Percentiles rank a stretch among this genome's conserved stretches.
Evolutionary conservation across 2,329 filamentous ascomycete species (phyloP).

Genomic region (Colletotrichum incanum): DNA sequence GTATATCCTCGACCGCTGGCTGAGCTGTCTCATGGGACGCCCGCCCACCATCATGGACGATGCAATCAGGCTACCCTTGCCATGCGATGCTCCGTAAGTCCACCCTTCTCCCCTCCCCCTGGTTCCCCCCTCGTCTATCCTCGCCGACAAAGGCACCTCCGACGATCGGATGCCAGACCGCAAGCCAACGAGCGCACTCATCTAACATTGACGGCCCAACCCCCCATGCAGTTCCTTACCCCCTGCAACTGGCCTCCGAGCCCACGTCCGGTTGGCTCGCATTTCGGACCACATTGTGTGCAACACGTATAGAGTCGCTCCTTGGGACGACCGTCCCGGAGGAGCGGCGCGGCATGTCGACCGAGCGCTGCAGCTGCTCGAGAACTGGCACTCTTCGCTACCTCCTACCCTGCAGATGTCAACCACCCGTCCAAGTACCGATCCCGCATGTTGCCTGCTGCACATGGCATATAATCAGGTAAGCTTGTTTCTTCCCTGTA

Average conservation of each 20-base stretch:
- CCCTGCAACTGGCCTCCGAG: conserved; percentile 59
- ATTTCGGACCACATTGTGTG: conserved; percentile 66
- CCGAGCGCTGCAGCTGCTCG: conserved; percentile 59
- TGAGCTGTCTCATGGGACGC: conserved; percentile 66
- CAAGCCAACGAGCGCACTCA: neutral
- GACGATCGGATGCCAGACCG: conserved; percentile 22
- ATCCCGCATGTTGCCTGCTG: conserved; percentile 61
- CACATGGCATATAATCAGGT: conserved; percentile 64
- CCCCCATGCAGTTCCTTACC: conserved; percentile 57
- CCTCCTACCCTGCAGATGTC: conserved; percentile 57
- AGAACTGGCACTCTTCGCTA: conserved; percentile 58
- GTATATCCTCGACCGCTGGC: conserved; percentile 65
- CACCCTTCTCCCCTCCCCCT: neutral
- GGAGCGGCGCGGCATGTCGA: conserved; percentile 54
- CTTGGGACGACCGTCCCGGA: conserved; percentile 47
- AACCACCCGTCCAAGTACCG: conserved; percentile 53
- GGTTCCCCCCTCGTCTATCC: neutral
- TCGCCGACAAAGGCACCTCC: conserved; percentile 11
- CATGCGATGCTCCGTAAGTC: conserved; percentile 59
- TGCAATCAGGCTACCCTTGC: conserved; percentile 61
- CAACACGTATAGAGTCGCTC: conserved; percentile 61
- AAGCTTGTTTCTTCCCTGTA: conserved; percentile 26
- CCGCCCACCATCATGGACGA: conserved; percentile 64
- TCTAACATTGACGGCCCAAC: conserved; percentile 23
- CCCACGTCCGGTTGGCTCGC: conserved; percentile 62